Evolutionary conservation across 768 basidiomycete genomes (phyloP).

Genomic region (Trametes villosa): DNA sequence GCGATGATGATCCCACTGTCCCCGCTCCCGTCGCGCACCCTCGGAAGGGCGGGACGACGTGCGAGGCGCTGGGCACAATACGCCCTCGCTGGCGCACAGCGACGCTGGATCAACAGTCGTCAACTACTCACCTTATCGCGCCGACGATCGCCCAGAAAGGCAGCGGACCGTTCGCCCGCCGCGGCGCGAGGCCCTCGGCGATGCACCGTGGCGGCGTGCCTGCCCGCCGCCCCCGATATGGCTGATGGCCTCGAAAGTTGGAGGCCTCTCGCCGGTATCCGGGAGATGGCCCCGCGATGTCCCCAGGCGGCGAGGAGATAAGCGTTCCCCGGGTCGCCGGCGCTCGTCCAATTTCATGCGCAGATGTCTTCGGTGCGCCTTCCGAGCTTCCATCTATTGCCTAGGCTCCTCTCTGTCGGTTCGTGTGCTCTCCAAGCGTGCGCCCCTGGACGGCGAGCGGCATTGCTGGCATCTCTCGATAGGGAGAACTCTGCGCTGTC

Average conservation of each 20-base stretch:
- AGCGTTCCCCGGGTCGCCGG: background rate
- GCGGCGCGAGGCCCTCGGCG: background rate
- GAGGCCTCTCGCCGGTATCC: background rate
- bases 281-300: constrained; percentile 9
- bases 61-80: background rate
- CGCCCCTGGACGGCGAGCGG: background rate
- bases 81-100: background rate
- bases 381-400: background rate
- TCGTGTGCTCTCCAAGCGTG: background rate
- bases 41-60: constrained; percentile 19
- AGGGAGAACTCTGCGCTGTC: background rate
- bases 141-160: constrained; percentile 21
- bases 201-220: constrained; percentile 10
- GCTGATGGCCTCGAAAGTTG: constrained; percentile 16
- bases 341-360: background rate
- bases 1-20: background rate
- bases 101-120: constrained; percentile 7
- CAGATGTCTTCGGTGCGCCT: background rate
- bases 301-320: constrained; percentile 5
- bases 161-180: constrained; percentile 18
- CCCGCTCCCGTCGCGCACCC: background rate
- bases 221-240: constrained; percentile 9
- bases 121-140: constrained; percentile 11
- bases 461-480: background rate
- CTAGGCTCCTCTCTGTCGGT: constrained; percentile 11